Percentiles rank a stretch among this genome's conserved stretches.
phyloP scores from a whole-genome alignment of 176 grass and related monocot species.

The Bromus sterilis region DNA sequence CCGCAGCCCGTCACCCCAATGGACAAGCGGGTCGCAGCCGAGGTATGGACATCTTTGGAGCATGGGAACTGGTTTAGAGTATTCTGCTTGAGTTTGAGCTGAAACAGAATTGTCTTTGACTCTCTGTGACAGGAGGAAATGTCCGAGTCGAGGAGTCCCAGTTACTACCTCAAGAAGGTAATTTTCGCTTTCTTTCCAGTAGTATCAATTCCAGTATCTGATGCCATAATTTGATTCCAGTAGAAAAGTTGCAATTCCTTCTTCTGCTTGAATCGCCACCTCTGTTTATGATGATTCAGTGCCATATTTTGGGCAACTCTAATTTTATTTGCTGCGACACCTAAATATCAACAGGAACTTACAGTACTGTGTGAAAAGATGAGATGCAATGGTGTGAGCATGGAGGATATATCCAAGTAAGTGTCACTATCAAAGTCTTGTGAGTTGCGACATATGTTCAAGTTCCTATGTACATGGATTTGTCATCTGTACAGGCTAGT shows the following conservation, averaged over 20 bases:
- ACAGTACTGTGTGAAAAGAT: constrained; percentile 92
- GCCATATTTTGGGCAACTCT: neutral
- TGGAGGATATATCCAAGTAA: constrained; percentile 77
- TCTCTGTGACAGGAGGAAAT: no score
- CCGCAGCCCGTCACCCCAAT: constrained; percentile 26
- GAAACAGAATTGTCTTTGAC: no score
- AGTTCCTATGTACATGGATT: neutral
- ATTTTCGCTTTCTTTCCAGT: no score
- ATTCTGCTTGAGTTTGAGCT: no score
- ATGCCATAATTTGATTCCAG: neutral
- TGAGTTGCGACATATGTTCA: neutral
- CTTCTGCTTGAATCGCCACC: neutral
- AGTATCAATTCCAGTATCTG: no score
- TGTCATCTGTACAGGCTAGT: constrained; percentile 53
- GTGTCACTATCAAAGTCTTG: neutral
- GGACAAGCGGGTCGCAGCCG: constrained; percentile 53
- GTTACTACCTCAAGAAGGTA: no score
- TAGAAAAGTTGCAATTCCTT: no score
- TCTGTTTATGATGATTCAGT: neutral
- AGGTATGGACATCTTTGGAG: no score
- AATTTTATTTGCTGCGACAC: neutral
- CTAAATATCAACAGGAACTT: constrained; percentile 55
- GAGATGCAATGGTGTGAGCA: constrained; percentile 54
- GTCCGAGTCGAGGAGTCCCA: no score
- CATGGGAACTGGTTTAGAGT: no score